Evolutionary conservation across 306 rosid genomes (phyloP).

Genomic region (Luffa aegyptiaca): DNA sequence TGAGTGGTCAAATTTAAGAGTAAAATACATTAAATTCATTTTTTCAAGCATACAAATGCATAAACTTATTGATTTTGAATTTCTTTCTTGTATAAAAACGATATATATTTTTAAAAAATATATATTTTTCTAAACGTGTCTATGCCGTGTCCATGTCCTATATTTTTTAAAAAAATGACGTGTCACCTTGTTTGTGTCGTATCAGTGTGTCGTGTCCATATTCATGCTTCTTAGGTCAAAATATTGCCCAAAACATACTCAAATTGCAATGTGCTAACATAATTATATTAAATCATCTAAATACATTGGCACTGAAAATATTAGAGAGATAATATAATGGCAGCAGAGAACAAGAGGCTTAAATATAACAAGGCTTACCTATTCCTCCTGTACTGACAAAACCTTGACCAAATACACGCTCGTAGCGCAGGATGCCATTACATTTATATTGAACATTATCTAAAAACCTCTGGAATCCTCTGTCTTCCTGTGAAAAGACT

Average conservation of each 20-base stretch:
- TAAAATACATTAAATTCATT: too few species aligned
- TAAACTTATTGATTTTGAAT: too few species aligned
- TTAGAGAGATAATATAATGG: background rate
- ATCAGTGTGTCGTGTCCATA: too few species aligned
- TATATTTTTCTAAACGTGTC: too few species aligned
- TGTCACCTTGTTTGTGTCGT: too few species aligned
- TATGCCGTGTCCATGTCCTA: too few species aligned
- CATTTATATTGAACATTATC: conserved; percentile 41
- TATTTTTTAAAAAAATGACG: too few species aligned
- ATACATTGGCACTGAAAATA: background rate
- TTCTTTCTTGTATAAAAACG: too few species aligned
- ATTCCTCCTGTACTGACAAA: conserved; percentile 46
- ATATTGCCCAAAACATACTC: background rate
- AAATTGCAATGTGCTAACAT: background rate
- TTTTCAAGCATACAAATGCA: too few species aligned
- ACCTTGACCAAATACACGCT: conserved; percentile 41
- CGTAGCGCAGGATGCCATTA: conserved; percentile 37
- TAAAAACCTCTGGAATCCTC: conserved; percentile 37
- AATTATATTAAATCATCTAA: background rate
- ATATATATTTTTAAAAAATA: too few species aligned
- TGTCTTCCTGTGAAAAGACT: conserved; percentile 30
- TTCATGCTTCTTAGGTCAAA: too few species aligned
- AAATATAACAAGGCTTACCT: conserved; percentile 16
- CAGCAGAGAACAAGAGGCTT: background rate
- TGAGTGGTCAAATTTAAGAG: background rate